A percentile compares a stretch with the other conserved stretches of the same genome.
phyloP scores from a whole-genome alignment of 768 basidiomycete genomes.

The Serendipita sp. region DNA sequence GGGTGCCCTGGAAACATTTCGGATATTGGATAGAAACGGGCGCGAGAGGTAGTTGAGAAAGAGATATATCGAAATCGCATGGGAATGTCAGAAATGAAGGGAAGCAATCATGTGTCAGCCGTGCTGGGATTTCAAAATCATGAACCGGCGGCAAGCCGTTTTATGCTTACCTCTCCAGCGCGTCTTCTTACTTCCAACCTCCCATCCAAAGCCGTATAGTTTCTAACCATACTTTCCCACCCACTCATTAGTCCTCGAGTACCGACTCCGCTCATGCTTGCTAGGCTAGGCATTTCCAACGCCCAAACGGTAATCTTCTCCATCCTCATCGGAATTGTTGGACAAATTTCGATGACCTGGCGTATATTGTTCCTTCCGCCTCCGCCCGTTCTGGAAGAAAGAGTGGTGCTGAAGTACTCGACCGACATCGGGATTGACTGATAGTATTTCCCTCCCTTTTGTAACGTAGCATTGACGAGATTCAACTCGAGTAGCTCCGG shows the following conservation, averaged over 20 bases:
- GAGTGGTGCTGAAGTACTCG: background rate
- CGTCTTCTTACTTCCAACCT: background rate
- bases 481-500: background rate
- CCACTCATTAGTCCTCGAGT: background rate
- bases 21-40: no score
- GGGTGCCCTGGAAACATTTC: background rate
- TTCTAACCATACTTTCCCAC: background rate
- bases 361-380: background rate
- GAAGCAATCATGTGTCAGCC: no score
- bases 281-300: background rate
- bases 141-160: no score
- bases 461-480: background rate
- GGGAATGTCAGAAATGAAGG: no score
- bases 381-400: background rate
- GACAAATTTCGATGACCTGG: background rate
- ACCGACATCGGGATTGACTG: background rate
- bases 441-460: background rate
- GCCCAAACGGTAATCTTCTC: background rate
- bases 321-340: conserved; percentile 4
- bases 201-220: background rate
- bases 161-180: background rate
- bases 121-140: no score
- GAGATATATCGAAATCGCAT: background rate
- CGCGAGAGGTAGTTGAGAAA: background rate
- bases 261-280: background rate